phyloP scores from a whole-genome alignment of 208 protist species.

The Trypanosoma congolense region DNA sequence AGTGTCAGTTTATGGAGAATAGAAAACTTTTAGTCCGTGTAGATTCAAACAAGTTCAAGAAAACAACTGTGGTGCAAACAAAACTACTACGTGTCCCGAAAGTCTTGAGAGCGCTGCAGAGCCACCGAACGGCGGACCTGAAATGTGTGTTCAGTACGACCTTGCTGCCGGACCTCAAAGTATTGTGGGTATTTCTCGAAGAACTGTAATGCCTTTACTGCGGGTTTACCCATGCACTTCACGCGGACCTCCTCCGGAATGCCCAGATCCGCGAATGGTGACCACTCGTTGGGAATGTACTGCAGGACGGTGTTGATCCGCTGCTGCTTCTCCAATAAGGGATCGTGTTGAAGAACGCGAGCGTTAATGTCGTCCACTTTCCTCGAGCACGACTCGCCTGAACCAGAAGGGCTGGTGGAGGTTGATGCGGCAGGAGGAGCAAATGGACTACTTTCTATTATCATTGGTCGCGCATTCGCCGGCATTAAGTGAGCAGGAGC shows the following conservation, averaged over 20 bases:
- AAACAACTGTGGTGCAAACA: no score
- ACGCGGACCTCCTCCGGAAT: constrained; percentile 53
- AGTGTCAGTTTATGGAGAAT: no score
- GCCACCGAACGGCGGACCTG: constrained; percentile 42
- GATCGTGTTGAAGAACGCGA: constrained; percentile 19
- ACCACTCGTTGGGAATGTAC: constrained; percentile 68
- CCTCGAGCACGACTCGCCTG: background rate
- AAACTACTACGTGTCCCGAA: background rate
- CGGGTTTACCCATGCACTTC: constrained; percentile 53
- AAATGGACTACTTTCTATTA: constrained; percentile 2
- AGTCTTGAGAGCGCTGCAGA: constrained; percentile 28
- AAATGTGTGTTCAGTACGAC: constrained; percentile 21
- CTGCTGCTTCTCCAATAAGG: constrained; percentile 23
- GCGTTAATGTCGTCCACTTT: constrained; percentile 12
- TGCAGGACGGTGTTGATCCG: constrained; percentile 39
- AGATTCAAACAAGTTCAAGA: no score
- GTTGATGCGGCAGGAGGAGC: background rate
- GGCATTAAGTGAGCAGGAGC: constrained; percentile 12
- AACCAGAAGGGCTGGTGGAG: background rate
- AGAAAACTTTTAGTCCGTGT: no score
- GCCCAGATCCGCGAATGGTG: constrained; percentile 24
- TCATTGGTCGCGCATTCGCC: constrained; percentile 10
- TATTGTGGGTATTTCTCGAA: constrained; percentile 55
- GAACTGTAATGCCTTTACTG: constrained; percentile 27
- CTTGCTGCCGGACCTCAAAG: constrained; percentile 51